Conservation (phyloP, 1,284 basidiomycete species). For the Lentinus polychrous region DNA sequence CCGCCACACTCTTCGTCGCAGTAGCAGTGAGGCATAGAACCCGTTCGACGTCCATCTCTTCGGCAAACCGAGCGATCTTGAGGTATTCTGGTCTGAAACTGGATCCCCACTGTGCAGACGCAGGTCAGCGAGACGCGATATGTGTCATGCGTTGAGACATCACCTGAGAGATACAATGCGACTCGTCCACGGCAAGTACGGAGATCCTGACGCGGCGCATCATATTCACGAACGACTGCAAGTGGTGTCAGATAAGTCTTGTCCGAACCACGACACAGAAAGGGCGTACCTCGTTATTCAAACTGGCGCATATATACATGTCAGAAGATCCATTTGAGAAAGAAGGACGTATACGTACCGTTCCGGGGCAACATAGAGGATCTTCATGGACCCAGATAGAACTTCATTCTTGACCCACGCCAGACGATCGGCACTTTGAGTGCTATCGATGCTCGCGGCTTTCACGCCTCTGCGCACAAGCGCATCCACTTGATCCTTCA, state of each 20-base stretch:
- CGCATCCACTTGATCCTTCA: conserved; percentile 87
- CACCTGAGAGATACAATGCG: conserved; percentile 77
- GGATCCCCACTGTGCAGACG: conserved; percentile 39
- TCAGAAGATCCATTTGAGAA: conserved; percentile 6
- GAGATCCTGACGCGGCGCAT: conserved; percentile 48
- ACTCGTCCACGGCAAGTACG: conserved; percentile 90
- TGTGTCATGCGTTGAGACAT: background rate
- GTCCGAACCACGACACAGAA: background rate
- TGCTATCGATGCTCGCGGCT: conserved; percentile 58
- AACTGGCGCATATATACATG: conserved; percentile 40
- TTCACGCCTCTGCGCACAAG: conserved; percentile 64
- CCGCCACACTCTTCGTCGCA: conserved; percentile 54
- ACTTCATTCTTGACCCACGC: conserved; percentile 36
- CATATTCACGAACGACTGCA: conserved; percentile 64
- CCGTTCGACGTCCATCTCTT: conserved; percentile 55
- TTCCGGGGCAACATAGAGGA: conserved; percentile 95
- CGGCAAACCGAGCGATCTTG: conserved; percentile 52
- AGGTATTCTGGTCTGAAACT: conserved; percentile 50
- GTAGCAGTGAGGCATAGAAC: conserved; percentile 75
- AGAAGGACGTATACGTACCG: conserved; percentile 32
- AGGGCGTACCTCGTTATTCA: conserved; percentile 40
- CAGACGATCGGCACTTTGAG: conserved; percentile 61
- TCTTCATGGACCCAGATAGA: conserved; percentile 34
- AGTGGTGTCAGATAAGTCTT: conserved; percentile 27
- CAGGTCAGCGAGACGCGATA: background rate